Base-by-base conservation (phyloP, 2,329 filamentous ascomycete species). In the Clathrospora elynae region DNA sequence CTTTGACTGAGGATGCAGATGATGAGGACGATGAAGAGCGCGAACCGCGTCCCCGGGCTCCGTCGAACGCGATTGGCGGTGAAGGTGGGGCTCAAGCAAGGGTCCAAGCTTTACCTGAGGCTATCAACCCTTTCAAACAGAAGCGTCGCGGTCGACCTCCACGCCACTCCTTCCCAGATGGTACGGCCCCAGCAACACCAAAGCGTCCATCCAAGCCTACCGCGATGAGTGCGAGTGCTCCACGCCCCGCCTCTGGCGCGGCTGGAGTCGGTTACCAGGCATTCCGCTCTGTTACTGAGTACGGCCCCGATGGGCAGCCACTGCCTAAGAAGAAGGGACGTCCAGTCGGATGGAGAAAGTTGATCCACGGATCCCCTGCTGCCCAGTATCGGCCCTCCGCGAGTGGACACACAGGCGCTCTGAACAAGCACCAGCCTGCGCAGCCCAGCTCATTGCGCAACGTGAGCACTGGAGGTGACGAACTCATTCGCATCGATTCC, bases 311-410 rank as follows among this genome's bases (percentile, higher is more conserved):
- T 35, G 70, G 68, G 4, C 57, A 64, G 19, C 67, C 66, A 5
- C 37, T 70, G n/a, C 67, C 67, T 6, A 67, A 68, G 49, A 78
- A 73, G 62, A 74, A 68, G 59, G 75, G 75, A 17, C 70, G 75
- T 13, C 75, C 76, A 3, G 68, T 77, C 12, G 75, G 75, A 11
- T 78, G 75, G 75, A 70, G 74, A 29, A 78, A 78, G 53, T 59
- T 59, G 9, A 60, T 77, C 10, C 75, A 78, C 49, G 72, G 71
- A 22, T 73, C 66, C 37, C 36, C 59, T 25, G 54, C 61, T 17
- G 54, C 59, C 2, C 56, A 60, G 26, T 20, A 52, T 28, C 39
- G 49, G 54, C 34, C 66, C 55, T 41, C 54, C 55, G 8, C 56
- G 51, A 58, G 61, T 11, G 32, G 54, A 17, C 19, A 51, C 41